These are phyloP conservation scores for Parietaria judaica DNA, from an alignment of 306 rosid species.

Conservation along the genomic window DNA sequence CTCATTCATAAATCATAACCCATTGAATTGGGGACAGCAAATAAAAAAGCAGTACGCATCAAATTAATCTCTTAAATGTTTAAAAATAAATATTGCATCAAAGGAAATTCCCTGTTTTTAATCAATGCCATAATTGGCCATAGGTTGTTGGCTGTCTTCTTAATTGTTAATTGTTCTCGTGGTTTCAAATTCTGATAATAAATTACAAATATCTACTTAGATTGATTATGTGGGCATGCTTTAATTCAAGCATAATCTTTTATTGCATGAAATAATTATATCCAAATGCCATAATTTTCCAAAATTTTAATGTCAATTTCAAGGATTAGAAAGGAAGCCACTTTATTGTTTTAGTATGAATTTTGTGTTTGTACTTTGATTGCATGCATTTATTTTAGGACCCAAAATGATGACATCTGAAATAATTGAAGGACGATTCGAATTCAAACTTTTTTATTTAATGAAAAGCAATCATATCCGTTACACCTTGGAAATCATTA, in stretches of 20 bases:
- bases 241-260: not conserved
- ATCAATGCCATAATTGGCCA: not conserved
- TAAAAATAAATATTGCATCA: not conserved
- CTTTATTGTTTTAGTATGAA: not conserved
- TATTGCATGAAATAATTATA: not conserved
- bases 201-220: not conserved
- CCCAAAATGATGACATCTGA: conserved; percentile 1
- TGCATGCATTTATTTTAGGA: conserved; percentile 4
- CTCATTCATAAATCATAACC: not conserved
- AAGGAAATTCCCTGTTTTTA: not conserved
- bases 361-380: not conserved
- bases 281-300: not conserved
- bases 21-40: conserved; percentile 6
- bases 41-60: not conserved
- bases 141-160: not conserved
- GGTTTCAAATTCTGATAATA: not conserved
- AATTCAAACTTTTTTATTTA: conserved; percentile 15
- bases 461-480: conserved; percentile 4
- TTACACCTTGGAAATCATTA: conserved; percentile 1
- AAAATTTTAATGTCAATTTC: not conserved
- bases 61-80: not conserved
- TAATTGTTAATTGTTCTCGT: not conserved
- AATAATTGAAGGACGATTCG: not conserved
- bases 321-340: conserved; percentile 1
- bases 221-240: conserved; percentile 10